phyloP scores from a whole-genome alignment of 2,329 filamentous ascomycete species.

The Pestalotiopsis sp. region DNA sequence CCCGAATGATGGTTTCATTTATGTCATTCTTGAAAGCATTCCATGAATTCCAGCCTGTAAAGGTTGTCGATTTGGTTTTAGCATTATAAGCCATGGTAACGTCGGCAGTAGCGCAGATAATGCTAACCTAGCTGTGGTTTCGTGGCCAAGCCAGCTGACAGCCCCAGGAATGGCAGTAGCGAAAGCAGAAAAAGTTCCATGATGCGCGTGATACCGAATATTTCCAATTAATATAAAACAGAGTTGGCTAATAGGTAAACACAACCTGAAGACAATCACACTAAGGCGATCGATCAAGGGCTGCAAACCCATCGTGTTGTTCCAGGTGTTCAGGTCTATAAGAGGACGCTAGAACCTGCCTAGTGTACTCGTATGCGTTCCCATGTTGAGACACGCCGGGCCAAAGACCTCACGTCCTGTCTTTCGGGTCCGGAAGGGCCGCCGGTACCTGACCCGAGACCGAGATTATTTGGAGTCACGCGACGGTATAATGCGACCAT shows the following conservation, averaged over 20 bases:
- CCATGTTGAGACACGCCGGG: background rate
- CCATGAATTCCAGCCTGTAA: constrained; percentile 22
- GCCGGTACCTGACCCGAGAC: background rate
- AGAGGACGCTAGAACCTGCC: background rate
- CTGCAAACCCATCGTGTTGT: no score
- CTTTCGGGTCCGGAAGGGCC: background rate
- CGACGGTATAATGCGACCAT: background rate
- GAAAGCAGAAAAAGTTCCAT: background rate
- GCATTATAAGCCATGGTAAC: no score
- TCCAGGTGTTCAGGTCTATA: background rate
- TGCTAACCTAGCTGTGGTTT: constrained; percentile 5
- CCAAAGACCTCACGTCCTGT: background rate
- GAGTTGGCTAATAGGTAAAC: no score
- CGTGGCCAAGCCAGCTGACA: constrained; percentile 1
- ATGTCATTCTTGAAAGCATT: constrained; percentile 22
- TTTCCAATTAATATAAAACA: background rate
- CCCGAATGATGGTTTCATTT: constrained; percentile 21
- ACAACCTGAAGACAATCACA: no score
- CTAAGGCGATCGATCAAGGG: no score
- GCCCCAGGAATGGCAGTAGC: no score
- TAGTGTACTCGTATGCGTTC: background rate
- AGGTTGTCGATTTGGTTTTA: no score
- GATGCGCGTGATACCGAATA: background rate
- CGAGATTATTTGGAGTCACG: background rate
- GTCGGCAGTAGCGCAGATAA: background rate